Base-by-base conservation (phyloP, 257 asterid genomes). In the Hygrophila difformis region DNA sequence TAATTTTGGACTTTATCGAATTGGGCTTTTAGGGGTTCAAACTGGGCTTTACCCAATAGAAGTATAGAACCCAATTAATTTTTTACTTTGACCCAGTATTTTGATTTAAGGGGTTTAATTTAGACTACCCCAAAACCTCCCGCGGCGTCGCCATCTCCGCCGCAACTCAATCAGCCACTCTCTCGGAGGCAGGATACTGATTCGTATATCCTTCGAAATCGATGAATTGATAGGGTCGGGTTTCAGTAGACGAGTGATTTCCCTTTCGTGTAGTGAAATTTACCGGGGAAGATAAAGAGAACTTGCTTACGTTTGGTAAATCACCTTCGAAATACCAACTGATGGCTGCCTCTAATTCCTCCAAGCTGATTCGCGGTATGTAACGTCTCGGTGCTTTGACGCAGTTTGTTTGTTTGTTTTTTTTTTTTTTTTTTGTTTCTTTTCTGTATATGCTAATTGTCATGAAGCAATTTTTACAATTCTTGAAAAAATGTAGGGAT, bases 291-390 rank as follows among this genome's bases (percentile, higher is more conserved):
- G 29, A 12, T 28, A 21, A 34, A 34, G 48, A 8, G 50, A 22
- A 26, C 8, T 45, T 7, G 18, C 18, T 29, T 10, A 19, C 11
- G 31, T 13, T 54, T 22, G 12, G 18, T 15, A 17, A 26, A 37
- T 38, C 38, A 46, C 29, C 51, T 14, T 54, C 45, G 55, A 39
- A 47, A 17, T 39, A 56, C 44, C 19, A 6, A 35, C 38, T 31
- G 2, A 75, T 75, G 83, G 79, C 83, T 33, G 76, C 79, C 35
- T 67, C 79, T 3, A 66, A 47, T 49, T 35, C 70, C 47, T 57
- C 78, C 15, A 75, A 62, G 29, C 14, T 75, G 26, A 56, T 71
- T 51, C 73, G 66, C 18, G 79, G 83, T 71, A 63, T 40, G 66
- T 28, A 17, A 26, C n/a, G n/a, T n/a, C n/a, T n/a, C n/a, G n/a